Conservation (phyloP, 768 basidiomycete genomes). For the Leucocoprinus birnbaumii region DNA sequence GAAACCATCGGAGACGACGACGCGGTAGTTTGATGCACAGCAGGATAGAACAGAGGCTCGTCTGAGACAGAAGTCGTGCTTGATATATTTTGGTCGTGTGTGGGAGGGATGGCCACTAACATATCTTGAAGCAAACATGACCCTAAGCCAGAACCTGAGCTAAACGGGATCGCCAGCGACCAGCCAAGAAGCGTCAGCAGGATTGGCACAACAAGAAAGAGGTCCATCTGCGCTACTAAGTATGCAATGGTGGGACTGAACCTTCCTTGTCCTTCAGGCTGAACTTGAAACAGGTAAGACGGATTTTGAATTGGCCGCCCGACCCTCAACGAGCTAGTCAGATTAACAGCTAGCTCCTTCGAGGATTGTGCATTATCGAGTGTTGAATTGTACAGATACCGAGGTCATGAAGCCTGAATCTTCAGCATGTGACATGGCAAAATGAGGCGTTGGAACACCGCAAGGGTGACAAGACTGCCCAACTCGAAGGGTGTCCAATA, state of each 20-base stretch:
- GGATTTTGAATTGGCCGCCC: too few species aligned
- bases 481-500: too few species aligned
- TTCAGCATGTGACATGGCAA: too few species aligned
- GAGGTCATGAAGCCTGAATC: too few species aligned
- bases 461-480: too few species aligned
- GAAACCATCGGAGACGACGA: neutral
- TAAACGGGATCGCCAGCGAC: neutral
- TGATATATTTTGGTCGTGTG: neutral
- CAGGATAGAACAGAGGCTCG: neutral
- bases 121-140: neutral
- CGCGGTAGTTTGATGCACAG: neutral
- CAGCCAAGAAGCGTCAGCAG: neutral
- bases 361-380: too few species aligned
- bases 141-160: neutral
- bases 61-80: neutral
- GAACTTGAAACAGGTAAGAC: too few species aligned
- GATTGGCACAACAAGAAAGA: neutral
- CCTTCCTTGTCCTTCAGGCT: too few species aligned
- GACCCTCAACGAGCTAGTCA: too few species aligned
- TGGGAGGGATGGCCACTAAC: neutral
- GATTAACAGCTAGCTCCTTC: too few species aligned
- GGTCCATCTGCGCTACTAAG: neutral
- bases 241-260: neutral
- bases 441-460: too few species aligned
- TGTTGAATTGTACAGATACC: too few species aligned